Evolutionary conservation across 2,329 filamentous ascomycete genomes (phyloP).

Genomic region (Raffaelea arxii): DNA sequence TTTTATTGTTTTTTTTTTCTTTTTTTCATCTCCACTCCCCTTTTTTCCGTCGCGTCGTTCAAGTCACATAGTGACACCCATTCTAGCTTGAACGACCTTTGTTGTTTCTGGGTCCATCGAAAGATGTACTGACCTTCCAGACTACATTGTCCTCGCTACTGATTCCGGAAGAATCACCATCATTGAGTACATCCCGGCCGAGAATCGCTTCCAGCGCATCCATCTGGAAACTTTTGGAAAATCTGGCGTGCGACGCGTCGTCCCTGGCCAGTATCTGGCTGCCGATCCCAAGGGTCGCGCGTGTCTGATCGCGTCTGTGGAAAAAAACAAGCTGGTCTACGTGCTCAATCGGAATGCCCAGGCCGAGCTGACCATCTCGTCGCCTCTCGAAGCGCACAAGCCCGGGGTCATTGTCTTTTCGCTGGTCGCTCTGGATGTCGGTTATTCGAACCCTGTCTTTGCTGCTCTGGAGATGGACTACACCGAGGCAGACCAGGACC

Average conservation of each 20-base stretch:
- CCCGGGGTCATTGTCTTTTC: slow-evolving; percentile 83
- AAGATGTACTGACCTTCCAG: slow-evolving; percentile 34
- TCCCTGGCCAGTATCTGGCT: slow-evolving; percentile 92
- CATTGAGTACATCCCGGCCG: slow-evolving; percentile 77
- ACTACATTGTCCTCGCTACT: slow-evolving; percentile 90
- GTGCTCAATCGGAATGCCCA: slow-evolving; percentile 93
- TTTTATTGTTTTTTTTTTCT: slow-evolving; percentile 4
- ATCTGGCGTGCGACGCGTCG: slow-evolving; percentile 83
- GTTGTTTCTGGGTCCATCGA: not conserved
- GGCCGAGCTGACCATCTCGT: slow-evolving; percentile 92
- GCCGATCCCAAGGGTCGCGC: slow-evolving; percentile 93
- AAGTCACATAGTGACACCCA: slow-evolving; percentile 65
- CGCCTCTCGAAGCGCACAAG: slow-evolving; percentile 91
- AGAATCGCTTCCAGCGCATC: slow-evolving; percentile 79
- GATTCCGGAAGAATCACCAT: slow-evolving; percentile 94
- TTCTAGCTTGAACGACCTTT: slow-evolving; percentile 27
- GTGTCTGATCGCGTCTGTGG: slow-evolving; percentile 83
- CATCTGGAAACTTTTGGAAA: slow-evolving; percentile 98
- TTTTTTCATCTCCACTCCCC: slow-evolving; percentile 61
- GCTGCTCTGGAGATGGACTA: slow-evolving; percentile 93
- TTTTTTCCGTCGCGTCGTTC: slow-evolving; percentile 85
- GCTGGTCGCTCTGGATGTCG: slow-evolving; percentile 81
- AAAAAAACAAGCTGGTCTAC: slow-evolving; percentile 99
- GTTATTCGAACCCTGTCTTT: slow-evolving; percentile 95
- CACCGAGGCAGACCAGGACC: slow-evolving; percentile 81